Base-by-base conservation (phyloP, 2,329 filamentous ascomycete genomes). In the Colletotrichum karsti region DNA sequence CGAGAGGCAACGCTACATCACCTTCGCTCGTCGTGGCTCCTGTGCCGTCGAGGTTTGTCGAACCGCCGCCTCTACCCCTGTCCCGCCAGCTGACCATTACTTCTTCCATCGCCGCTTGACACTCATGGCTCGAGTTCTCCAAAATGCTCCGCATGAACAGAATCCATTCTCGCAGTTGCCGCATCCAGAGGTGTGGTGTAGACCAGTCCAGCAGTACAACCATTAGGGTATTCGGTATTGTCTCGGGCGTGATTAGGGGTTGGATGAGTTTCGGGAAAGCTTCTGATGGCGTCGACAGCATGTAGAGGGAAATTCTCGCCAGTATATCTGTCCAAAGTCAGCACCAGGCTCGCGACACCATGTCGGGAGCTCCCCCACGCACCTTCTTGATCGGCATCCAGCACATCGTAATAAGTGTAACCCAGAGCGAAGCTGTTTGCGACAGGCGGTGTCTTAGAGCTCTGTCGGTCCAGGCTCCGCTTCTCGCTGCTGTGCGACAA, bases 161-260 rank as follows among this genome's bases (percentile, higher is more conserved):
- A 69, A 98, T 90, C 96, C 96, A 99, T 77, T 92, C 92, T 75
- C 93, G 89, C 64, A 99, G 84, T 79, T 97, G 92, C 67, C 93
- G 89, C 76, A 98, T 87, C 94, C 97, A 99, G 70, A 90, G 85
- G 90, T 96, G 97, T 13, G 96, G 96, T 76, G 96, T 90, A 66
- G 93, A 92, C 96, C 96, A 99, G 82, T 98, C 95, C 46, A 99
- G 86, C n/a, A 99, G 84, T 74, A 99, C 90, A 70, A 97, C 93
- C 70, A 98, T 88, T 69, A 97, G 87, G 51, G 93, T 97, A 78
- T 97, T 92, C 30, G 93, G 91, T 76, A 97, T 92, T 7, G 93
- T 91, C 79, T 93, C 89, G 46, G 93, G 91, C 18, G 92, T 97
- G 69, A 98, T 87, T 57, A 97, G 91, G 24, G 95, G 94, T 72